A percentile compares a stretch with the other conserved stretches of the same genome.
Evolutionary conservation across 164 flowering plant genomes (phyloP).

Genomic region (Saururus chinensis): DNA sequence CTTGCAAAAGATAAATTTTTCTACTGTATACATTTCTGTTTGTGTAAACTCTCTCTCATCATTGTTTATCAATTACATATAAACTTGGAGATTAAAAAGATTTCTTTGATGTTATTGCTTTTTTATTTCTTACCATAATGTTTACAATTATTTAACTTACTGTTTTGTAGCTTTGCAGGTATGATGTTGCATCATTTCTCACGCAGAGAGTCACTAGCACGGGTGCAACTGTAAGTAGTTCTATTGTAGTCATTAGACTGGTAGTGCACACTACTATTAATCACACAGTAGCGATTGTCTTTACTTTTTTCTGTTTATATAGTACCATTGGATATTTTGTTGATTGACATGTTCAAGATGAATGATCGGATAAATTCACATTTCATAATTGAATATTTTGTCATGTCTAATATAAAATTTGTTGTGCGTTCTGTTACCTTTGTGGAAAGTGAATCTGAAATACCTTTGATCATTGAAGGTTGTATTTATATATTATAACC

Average conservation of each 20-base stretch:
- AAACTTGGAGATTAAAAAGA: not conserved
- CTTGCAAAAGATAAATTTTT: not conserved
- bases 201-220: conserved; percentile 46
- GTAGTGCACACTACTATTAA: no score
- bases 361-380: no score
- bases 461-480: no score
- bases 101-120: conserved; percentile 2
- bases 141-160: no score
- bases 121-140: not conserved
- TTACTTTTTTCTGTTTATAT: not conserved
- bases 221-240: conserved; percentile 72
- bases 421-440: no score
- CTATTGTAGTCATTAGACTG: no score
- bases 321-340: not conserved
- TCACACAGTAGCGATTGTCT: no score
- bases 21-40: not conserved
- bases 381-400: not conserved
- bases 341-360: not conserved
- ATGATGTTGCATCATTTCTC: conserved; percentile 67
- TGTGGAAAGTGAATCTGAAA: no score
- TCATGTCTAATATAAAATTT: not conserved
- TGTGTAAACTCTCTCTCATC: not conserved
- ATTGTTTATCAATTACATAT: not conserved
- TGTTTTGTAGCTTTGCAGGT: conserved; percentile 40
- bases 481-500: no score